Conservation (phyloP, 768 basidiomycete species). For the Psilocybe cyanescens region DNA sequence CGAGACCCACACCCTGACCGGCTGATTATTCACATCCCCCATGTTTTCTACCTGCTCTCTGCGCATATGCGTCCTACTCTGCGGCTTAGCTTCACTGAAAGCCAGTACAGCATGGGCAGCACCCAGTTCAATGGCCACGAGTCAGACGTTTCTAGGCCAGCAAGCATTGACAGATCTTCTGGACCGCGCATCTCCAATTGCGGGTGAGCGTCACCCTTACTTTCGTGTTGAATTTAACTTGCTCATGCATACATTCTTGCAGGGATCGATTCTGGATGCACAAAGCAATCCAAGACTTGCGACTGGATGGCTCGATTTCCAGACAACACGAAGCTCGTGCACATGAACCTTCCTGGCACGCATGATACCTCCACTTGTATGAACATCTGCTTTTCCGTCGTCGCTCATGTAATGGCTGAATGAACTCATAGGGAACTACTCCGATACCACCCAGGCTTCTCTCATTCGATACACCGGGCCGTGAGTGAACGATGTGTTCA, state of each 20-base stretch:
- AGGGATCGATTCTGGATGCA: constrained; percentile 41
- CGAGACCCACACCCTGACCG: no score
- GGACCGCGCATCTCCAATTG: constrained; percentile 27
- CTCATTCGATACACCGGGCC: constrained; percentile 46
- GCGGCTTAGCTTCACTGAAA: background rate
- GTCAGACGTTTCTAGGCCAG: constrained; percentile 19
- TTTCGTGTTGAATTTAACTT: background rate
- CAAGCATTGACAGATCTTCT: constrained; percentile 28
- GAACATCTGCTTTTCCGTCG: constrained; percentile 1
- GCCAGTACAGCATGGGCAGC: background rate
- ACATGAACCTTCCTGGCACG: constrained; percentile 57
- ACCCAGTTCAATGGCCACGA: background rate
- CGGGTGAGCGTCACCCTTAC: constrained; percentile 15
- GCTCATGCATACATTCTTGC: background rate
- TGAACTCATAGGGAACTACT: constrained; percentile 43
- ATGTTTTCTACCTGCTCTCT: background rate
- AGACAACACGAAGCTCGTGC: constrained; percentile 45
- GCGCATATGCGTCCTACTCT: background rate
- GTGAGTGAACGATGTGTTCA: constrained; percentile 28
- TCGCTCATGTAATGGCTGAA: background rate
- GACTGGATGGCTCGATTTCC: constrained; percentile 50
- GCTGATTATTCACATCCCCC: background rate
- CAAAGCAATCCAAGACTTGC: constrained; percentile 35
- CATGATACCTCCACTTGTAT: constrained; percentile 54
- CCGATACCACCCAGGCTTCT: constrained; percentile 42